phyloP scores from a whole-genome alignment of 1,139 yeast genomes.

The Sugiyamaella paludigena region DNA sequence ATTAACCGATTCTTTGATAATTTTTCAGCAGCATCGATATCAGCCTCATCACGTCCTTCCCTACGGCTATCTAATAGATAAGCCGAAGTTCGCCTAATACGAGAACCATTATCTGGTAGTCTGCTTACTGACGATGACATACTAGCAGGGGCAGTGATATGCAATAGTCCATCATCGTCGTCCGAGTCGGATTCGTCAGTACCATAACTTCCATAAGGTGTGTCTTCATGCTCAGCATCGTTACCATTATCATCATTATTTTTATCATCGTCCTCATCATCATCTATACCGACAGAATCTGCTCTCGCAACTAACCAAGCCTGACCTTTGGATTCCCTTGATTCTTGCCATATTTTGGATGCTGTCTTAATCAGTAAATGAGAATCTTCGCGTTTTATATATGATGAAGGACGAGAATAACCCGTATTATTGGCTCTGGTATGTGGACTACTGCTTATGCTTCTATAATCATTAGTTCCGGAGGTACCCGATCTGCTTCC shows the following conservation, averaged over 20 bases:
- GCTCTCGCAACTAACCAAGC: constrained; percentile 28
- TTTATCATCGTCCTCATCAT: constrained; percentile 13
- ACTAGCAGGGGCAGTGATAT: constrained; percentile 5
- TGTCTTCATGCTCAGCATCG: constrained; percentile 1
- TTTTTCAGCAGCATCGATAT: constrained; percentile 20
- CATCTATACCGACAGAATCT: constrained; percentile 21
- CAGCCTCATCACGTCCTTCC: constrained; percentile 18
- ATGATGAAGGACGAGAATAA: constrained; percentile 4
- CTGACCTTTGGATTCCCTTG: constrained; percentile 31
- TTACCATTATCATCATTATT: background rate
- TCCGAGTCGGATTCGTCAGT: constrained; percentile 7
- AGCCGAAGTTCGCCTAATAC: constrained; percentile 4
- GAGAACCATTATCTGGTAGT: too few species aligned
- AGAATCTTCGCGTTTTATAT: constrained; percentile 17
- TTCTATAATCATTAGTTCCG: too few species aligned
- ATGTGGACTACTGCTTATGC: too few species aligned
- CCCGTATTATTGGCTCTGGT: too few species aligned
- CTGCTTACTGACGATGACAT: too few species aligned
- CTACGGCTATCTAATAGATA: constrained; percentile 18
- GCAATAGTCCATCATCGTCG: constrained; percentile 22
- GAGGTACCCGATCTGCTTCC: too few species aligned
- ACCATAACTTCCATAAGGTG: background rate
- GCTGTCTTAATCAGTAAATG: constrained; percentile 30
- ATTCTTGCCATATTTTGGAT: constrained; percentile 32
- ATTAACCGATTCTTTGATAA: constrained; percentile 24